Conservation (phyloP, 163 green algal genomes). For the Chlorella variabilis region DNA sequence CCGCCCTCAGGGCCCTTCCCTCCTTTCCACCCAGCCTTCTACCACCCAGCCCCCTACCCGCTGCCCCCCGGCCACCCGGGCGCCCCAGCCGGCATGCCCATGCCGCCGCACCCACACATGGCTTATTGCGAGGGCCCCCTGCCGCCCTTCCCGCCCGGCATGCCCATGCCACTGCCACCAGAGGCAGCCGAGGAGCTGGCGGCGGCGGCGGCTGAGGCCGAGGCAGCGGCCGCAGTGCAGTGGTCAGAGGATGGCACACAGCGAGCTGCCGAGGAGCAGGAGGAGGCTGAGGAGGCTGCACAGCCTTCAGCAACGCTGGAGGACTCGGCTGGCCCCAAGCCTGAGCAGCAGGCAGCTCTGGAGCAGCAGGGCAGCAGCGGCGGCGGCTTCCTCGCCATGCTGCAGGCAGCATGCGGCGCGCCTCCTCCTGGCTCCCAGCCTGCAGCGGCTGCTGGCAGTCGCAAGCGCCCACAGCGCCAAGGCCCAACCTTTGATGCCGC, state of each 20-base stretch:
- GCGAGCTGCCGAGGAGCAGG: too few species aligned
- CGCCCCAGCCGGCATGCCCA: not conserved
- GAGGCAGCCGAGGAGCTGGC: slow-evolving; percentile 23
- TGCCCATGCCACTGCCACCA: slow-evolving; percentile 19
- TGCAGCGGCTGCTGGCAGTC: not conserved
- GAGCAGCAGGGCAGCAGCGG: not conserved
- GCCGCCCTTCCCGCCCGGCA: slow-evolving; percentile 27
- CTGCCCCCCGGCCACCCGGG: slow-evolving; percentile 1
- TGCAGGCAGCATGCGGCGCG: not conserved
- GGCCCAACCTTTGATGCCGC: not conserved
- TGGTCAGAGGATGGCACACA: not conserved
- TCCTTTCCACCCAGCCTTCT: slow-evolving; percentile 4
- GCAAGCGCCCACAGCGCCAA: too few species aligned
- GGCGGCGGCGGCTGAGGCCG: not conserved
- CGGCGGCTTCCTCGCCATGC: not conserved
- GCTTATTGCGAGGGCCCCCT: not conserved
- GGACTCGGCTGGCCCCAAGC: not conserved
- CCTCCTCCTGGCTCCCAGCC: not conserved
- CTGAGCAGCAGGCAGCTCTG: not conserved
- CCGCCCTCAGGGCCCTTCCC: not conserved
- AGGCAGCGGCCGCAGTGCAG: not conserved
- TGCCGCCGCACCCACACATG: slow-evolving; percentile 5
- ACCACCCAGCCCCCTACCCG: slow-evolving; percentile 5
- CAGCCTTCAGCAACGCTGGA: not conserved
- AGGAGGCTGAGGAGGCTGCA: not conserved